Evolutionary conservation across 1,284 basidiomycete species (phyloP).

Genomic region (Malassezia furfur): DNA sequence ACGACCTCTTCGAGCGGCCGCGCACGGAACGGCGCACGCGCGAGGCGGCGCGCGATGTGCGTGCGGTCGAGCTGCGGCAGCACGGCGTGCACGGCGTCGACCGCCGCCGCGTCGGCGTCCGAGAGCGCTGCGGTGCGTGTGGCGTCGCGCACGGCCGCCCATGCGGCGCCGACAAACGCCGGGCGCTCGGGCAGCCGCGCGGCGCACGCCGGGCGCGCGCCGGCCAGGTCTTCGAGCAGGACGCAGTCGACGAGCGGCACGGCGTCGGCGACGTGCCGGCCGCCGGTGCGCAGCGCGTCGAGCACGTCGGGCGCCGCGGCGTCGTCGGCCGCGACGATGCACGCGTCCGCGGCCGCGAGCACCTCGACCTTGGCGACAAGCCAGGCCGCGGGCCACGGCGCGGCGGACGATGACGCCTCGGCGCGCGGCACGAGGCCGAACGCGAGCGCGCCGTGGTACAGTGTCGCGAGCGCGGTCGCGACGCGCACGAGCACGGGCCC

Average conservation of each 20-base stretch:
- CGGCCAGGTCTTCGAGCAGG: conserved; percentile 11
- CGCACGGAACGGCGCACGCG: neutral
- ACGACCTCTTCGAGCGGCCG: conserved; percentile 7
- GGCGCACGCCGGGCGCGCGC: neutral
- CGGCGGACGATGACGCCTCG: conserved; percentile 12
- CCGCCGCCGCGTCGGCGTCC: neutral
- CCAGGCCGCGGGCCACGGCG: conserved; percentile 9
- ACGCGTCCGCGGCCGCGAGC: conserved; percentile 7
- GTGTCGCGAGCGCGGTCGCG: neutral
- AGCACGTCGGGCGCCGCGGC: neutral
- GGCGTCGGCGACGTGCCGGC: conserved; percentile 1
- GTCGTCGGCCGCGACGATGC: neutral
- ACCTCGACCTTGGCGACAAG: conserved; percentile 11
- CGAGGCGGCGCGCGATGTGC: conserved; percentile 4
- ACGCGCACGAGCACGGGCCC: neutral
- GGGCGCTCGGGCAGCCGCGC: neutral
- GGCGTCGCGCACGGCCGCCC: conserved; percentile 6
- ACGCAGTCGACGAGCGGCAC: conserved; percentile 10
- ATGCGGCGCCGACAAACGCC: conserved; percentile 12
- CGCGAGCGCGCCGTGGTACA: conserved; percentile 7
- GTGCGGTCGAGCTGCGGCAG: conserved; percentile 9
- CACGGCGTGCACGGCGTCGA: conserved; percentile 8
- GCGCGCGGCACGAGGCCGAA: neutral
- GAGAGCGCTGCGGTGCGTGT: neutral
- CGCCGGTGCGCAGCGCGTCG: neutral